Evolutionary conservation across 371 early-diverging fungal species (phyloP), one percentile per base, ranked within the genome.

Genomic region (Mortierella polycephala): DNA sequence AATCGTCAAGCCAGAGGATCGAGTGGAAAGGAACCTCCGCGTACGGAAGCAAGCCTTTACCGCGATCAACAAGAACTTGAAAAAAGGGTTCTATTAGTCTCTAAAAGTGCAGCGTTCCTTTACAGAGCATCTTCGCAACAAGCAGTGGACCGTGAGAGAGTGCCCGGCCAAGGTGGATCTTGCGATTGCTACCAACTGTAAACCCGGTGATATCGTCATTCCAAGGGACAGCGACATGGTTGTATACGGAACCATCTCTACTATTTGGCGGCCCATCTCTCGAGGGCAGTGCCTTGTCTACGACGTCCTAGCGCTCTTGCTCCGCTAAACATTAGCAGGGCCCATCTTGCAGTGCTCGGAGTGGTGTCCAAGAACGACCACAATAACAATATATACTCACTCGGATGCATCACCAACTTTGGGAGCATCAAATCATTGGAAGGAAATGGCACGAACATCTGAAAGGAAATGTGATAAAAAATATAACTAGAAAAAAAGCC

Each of bases 291-390:
- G n/a, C n/a, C n/a, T n/a, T n/a, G n/a, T n/a, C n/a, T n/a, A n/a
- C n/a, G 45, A 20, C 12, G 21, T 23, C 9, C 40, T 63, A 1
- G 55, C 23, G 16, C 30, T 54, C 40, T n/a, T n/a, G n/a, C n/a
- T n/a, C n/a, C n/a, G n/a, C n/a, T n/a, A n/a, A n/a, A n/a, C n/a
- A n/a, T n/a, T n/a, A 16, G 37, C 23, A 47, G 51, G 30, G n/a
- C 1, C 51, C 41, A 62, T 18, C 45, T 51, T 8, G 42, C 21
- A 23, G 54, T 12, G 16, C 52, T 62, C 30, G 62, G 62, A 1
- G 21, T 62, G 1, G 54, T 62, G 11, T 62, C 62, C 39, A 47
- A 50, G 14, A 61, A 61, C 40, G 61, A 61, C 40, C 50, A 61
- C 47, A 45, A 30, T 41, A 42, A 16, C 10, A 62, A 62, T 45